Percentiles rank a stretch among this genome's conserved stretches.
Conservation (phyloP, 148 eudicot genomes). For the Fagopyrum esculentum region DNA sequence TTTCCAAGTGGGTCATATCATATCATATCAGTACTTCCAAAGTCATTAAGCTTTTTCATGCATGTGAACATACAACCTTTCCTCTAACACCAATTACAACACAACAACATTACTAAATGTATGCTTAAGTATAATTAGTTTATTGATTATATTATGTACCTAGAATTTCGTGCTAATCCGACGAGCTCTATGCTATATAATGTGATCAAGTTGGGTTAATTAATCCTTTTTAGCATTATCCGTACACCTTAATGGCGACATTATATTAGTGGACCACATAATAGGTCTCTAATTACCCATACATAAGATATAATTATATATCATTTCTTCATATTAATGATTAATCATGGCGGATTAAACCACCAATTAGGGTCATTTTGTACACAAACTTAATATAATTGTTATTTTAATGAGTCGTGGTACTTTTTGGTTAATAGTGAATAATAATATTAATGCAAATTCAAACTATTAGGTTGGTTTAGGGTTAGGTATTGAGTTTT, state of each 20-base stretch:
- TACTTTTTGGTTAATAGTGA: too few relatives aligned
- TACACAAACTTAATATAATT: not conserved
- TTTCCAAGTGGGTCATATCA: not conserved
- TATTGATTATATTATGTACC: not conserved
- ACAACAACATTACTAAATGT: not conserved
- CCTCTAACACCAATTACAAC: slow-evolving; percentile 4
- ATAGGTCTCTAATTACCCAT: slow-evolving; percentile 1
- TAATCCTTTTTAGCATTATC: not conserved
- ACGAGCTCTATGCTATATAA: not conserved
- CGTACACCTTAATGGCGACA: slow-evolving; percentile 6
- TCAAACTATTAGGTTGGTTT: too few relatives aligned
- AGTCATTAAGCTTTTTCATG: slow-evolving; percentile 2
- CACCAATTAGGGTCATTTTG: not conserved
- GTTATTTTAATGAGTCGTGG: too few relatives aligned
- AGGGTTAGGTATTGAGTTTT: too few relatives aligned
- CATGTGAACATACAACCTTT: not conserved
- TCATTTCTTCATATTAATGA: not conserved
- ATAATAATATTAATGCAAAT: too few relatives aligned
- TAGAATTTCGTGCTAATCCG: slow-evolving; percentile 3
- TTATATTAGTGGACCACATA: slow-evolving; percentile 6
- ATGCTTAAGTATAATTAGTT: not conserved
- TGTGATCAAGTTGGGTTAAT: slow-evolving; percentile 7
- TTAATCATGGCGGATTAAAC: not conserved
- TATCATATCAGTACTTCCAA: not conserved
- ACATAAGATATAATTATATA: not conserved